Evolutionary conservation across 202 grass and related monocot genomes (phyloP).

Genomic region (Schoenoplectus tabernaemontani): DNA sequence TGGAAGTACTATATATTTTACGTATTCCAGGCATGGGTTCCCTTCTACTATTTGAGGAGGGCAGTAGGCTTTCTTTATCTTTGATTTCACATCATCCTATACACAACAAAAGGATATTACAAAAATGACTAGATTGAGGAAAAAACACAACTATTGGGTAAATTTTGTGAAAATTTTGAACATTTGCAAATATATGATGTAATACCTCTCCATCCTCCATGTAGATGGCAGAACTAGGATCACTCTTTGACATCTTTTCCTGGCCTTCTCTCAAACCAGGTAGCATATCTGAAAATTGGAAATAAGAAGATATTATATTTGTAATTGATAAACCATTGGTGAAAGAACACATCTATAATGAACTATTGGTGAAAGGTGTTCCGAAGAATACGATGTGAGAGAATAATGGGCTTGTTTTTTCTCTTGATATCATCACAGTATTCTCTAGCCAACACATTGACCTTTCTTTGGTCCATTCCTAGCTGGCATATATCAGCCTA

Average conservation of each 20-base stretch:
- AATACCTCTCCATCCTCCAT: constrained; percentile 97
- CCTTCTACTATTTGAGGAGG: constrained; percentile 66
- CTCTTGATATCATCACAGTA: constrained; percentile 82
- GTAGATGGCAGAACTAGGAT: constrained; percentile 74
- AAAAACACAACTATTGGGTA: background rate
- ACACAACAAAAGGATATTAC: background rate
- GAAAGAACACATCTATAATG: too few species aligned
- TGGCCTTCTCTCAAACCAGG: constrained; percentile 90
- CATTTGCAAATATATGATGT: background rate
- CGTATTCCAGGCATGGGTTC: constrained; percentile 86
- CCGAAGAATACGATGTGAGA: constrained; percentile 82
- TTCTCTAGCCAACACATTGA: constrained; percentile 87
- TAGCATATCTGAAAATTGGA: constrained; percentile 63
- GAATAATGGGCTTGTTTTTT: constrained; percentile 93
- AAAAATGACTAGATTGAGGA: background rate
- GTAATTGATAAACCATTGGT: background rate
- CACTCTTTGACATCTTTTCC: constrained; percentile 98
- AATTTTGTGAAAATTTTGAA: background rate
- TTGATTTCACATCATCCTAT: constrained; percentile 76
- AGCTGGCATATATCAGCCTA: constrained; percentile 94
- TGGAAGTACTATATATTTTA: constrained; percentile 81
- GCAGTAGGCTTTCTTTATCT: constrained; percentile 92
- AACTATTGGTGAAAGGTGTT: background rate
- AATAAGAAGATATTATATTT: constrained; percentile 18
- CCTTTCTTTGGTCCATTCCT: constrained; percentile 93